These are phyloP conservation scores for Talaromyces islandicus DNA, from an alignment of 2,329 filamentous ascomycete species.

Conservation along the genomic window DNA sequence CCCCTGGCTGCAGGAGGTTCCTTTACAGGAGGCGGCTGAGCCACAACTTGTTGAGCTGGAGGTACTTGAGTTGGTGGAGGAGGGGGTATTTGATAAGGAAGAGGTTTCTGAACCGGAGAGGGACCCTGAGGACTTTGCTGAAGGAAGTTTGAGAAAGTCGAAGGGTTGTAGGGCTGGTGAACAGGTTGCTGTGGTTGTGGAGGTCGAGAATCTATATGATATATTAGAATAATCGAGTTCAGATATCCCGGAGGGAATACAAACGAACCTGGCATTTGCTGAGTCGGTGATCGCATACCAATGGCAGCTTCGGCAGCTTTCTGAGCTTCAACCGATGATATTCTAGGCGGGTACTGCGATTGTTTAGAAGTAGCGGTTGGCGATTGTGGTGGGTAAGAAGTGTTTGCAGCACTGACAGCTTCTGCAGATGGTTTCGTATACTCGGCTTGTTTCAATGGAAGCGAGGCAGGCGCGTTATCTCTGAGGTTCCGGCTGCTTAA, in stretches of 20 bases:
- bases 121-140: constrained; percentile 22
- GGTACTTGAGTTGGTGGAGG: constrained; percentile 12
- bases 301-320: constrained; percentile 45
- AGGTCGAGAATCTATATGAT: constrained; percentile 10
- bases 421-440: constrained; percentile 35
- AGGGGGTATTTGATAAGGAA: constrained; percentile 13
- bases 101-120: constrained; percentile 21
- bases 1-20: constrained; percentile 30
- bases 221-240: constrained; percentile 31
- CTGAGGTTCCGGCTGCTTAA: constrained; percentile 65
- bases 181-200: constrained; percentile 38
- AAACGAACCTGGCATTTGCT: constrained; percentile 37
- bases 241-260: constrained; percentile 17
- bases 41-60: constrained; percentile 16
- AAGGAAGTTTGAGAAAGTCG: constrained; percentile 32
- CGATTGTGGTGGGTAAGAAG: constrained; percentile 41
- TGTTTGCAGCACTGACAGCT: constrained; percentile 37
- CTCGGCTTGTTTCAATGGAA: constrained; percentile 29
- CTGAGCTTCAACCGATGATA: constrained; percentile 46
- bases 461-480: constrained; percentile 34
- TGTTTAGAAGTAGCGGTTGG: constrained; percentile 36
- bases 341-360: constrained; percentile 38
- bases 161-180: constrained; percentile 41
- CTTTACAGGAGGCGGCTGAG: constrained; percentile 12
- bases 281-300: constrained; percentile 39